Evolutionary conservation across 2,329 filamentous ascomycete genomes (phyloP).

Genomic region (Neospermospora avenae): DNA sequence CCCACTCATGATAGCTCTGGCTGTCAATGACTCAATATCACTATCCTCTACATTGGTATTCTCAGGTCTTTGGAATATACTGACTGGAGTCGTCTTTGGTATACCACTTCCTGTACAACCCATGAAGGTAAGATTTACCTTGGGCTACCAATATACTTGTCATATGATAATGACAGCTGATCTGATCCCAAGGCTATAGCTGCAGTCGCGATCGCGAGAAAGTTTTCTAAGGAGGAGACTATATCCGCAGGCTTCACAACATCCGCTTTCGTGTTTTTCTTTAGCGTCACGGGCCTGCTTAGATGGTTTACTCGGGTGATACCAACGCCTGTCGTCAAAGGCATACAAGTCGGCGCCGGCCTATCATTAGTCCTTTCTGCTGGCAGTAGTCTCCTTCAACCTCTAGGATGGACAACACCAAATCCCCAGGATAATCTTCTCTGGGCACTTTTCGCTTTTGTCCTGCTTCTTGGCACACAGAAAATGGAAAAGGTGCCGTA

Average conservation of each 20-base stretch:
- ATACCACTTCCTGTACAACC: conserved; percentile 90
- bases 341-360: conserved; percentile 90
- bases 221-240: conserved; percentile 65
- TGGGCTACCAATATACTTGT: no score
- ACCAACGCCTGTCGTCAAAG: conserved; percentile 85
- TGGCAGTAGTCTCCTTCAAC: conserved; percentile 63
- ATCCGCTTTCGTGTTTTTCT: conserved; percentile 65
- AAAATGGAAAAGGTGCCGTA: conserved; percentile 68
- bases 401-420: conserved; percentile 65
- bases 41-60: conserved; percentile 83
- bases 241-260: conserved; percentile 84
- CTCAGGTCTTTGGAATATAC: conserved; percentile 80
- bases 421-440: conserved; percentile 72
- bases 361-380: conserved; percentile 78
- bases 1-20: conserved; percentile 83
- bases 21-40: conserved; percentile 73
- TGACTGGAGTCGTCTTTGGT: conserved; percentile 79
- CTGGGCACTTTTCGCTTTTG: conserved; percentile 72
- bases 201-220: conserved; percentile 75
- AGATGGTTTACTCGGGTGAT: conserved; percentile 63
- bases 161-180: conserved; percentile 16
- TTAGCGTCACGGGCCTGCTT: conserved; percentile 78
- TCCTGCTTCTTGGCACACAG: conserved; percentile 66
- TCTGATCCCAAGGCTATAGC: conserved; percentile 71
- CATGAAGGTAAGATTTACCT: conserved; percentile 52